Base-by-base conservation (phyloP, 495 filamentous ascomycete species). In the Thermochaetoides thermophila region DNA sequence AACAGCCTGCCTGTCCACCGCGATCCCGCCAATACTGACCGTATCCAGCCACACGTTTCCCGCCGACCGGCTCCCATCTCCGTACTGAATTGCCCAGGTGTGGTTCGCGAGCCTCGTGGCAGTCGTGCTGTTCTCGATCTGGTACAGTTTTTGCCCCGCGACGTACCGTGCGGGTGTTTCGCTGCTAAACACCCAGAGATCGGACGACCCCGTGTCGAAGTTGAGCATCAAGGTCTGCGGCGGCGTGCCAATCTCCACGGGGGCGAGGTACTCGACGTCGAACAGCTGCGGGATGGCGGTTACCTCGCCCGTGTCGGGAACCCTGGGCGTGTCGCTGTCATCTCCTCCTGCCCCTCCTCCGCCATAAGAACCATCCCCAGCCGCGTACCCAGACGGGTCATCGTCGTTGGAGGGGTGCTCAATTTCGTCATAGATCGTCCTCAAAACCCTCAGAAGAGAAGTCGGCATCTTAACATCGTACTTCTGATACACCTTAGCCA, bases 171-270 rank as follows among this genome's bases (percentile, higher is more conserved):
- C 32, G 23, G 37, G 51, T 24, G 40, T 67, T 36, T 38, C 71
- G 55, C 31, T 75, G 55, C 52, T 60, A 42, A 61, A 60, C 22
- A 70, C 78, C 57, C 73, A 84, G 59, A 85, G 60, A 63, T 84
- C 81, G 9, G 74, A 68, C 21, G 76, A 81, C 7, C 78, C 81
- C 17, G 80, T 83, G 55, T 86, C 81, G 33, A 84, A 81, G 48
- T 83, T 71, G 29, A 85, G 56, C 23, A 56, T 76, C 42, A 85
- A 44, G 3, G 56, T 74, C 62, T 85, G 78, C 6, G 67, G 61
- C 16, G 81, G 81, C 4, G 74, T 80, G 6, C 81, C 81, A 48
- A 85, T 81, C 14, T 60, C 45, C 17, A 85, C 74, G 10, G 67
- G 61, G 13, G 63, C 71, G 13, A 85, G 60, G 41, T 81, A 84